These are phyloP conservation scores for Corylus americana DNA, from an alignment of 306 rosid genomes.

Conservation along the genomic window DNA sequence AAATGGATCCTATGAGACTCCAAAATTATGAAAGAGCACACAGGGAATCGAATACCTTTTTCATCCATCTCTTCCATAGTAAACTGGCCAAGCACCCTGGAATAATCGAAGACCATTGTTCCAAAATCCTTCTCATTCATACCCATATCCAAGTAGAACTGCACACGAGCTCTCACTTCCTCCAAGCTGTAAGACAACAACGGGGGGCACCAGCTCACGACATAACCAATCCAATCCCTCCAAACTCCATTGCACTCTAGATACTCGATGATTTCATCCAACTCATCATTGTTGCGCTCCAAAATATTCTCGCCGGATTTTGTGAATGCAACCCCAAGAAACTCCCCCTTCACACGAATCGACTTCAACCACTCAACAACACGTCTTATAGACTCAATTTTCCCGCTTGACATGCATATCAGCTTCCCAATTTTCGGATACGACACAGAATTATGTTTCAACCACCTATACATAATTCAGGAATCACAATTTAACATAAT, in stretches of 20 bases:
- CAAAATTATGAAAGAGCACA: not conserved
- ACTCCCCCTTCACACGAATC: slow-evolving; percentile 67
- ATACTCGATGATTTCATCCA: slow-evolving; percentile 70
- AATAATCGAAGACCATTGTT: slow-evolving; percentile 95
- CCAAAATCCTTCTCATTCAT: slow-evolving; percentile 82
- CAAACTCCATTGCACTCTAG: slow-evolving; percentile 75
- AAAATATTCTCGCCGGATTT: slow-evolving; percentile 65
- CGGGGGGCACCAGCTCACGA: slow-evolving; percentile 75
- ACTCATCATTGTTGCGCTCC: slow-evolving; percentile 50
- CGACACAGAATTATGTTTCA: slow-evolving; percentile 83
- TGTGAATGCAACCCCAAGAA: slow-evolving; percentile 59
- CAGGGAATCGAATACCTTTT: slow-evolving; percentile 57
- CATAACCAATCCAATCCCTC: slow-evolving; percentile 86
- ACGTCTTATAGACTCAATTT: slow-evolving; percentile 56
- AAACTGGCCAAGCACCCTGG: slow-evolving; percentile 68
- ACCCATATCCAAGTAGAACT: slow-evolving; percentile 71
- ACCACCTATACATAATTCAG: slow-evolving; percentile 59
- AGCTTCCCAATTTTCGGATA: slow-evolving; percentile 89
- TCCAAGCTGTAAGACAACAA: slow-evolving; percentile 73
- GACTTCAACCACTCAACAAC: slow-evolving; percentile 72
- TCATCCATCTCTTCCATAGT: slow-evolving; percentile 68
- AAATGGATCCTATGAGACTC: slow-evolving; percentile 7
- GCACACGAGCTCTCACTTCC: slow-evolving; percentile 64
- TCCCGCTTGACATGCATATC: slow-evolving; percentile 74
- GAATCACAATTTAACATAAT: slow-evolving; percentile 22